phyloP scores from a whole-genome alignment of 2,329 filamentous ascomycete species.

The Cladosporium sp. region DNA sequence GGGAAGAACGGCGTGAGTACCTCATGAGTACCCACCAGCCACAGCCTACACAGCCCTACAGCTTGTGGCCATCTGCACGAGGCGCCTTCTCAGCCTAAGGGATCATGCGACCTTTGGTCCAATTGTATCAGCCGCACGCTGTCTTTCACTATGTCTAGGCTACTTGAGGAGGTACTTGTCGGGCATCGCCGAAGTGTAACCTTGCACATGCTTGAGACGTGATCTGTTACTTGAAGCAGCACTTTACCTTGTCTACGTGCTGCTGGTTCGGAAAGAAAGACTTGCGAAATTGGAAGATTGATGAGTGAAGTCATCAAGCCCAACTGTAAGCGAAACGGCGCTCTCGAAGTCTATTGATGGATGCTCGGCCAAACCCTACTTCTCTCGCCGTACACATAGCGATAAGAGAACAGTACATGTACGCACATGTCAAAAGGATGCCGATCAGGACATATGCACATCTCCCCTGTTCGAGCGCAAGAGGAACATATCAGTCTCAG shows the following conservation, averaged over 20 bases:
- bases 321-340: not conserved
- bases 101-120: not conserved
- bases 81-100: not conserved
- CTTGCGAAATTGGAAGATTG: not conserved
- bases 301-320: not conserved
- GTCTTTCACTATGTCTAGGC: not conserved
- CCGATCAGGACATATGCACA: not conserved
- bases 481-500: not conserved
- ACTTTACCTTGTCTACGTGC: not conserved
- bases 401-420: not conserved
- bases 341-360: not conserved
- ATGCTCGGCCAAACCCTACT: not conserved
- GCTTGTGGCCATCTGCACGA: not conserved
- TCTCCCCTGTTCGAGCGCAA: not conserved
- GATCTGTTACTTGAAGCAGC: not conserved
- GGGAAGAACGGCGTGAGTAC: not conserved
- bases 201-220: not conserved
- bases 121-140: not conserved
- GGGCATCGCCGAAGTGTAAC: not conserved
- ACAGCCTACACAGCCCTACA: slow-evolving; percentile 8
- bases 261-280: not conserved
- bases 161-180: not conserved
- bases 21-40: not conserved
- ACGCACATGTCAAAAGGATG: not conserved
- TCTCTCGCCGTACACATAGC: not conserved